Conservation (phyloP, 805 yeast species). For the Candida michaelii region DNA sequence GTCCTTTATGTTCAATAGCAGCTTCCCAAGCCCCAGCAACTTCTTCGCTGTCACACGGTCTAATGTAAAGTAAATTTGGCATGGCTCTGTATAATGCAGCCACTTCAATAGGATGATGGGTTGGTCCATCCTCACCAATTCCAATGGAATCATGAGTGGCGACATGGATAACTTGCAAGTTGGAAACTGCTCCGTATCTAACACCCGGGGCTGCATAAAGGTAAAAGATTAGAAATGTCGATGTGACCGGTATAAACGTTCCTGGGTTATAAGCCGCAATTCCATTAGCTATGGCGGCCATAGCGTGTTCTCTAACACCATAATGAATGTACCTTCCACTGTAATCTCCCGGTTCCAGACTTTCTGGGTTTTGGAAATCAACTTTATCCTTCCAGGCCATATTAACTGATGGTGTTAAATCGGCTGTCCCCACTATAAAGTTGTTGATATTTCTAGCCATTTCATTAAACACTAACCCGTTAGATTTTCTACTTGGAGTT, state of each 20-base stretch:
- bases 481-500: slow-evolving; percentile 27
- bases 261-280: slow-evolving; percentile 33
- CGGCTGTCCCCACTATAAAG: slow-evolving; percentile 38
- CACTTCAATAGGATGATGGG: slow-evolving; percentile 57
- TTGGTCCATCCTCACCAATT: slow-evolving; percentile 59
- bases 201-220: slow-evolving; percentile 54
- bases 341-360: slow-evolving; percentile 28
- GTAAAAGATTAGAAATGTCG: slow-evolving; percentile 37
- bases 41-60: slow-evolving; percentile 57
- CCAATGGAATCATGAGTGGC: slow-evolving; percentile 61
- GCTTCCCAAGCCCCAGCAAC: slow-evolving; percentile 46
- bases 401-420: slow-evolving; percentile 31
- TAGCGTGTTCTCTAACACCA: slow-evolving; percentile 36
- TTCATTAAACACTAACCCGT: slow-evolving; percentile 28
- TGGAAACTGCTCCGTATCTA: slow-evolving; percentile 48
- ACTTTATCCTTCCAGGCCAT: slow-evolving; percentile 26
- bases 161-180: slow-evolving; percentile 48
- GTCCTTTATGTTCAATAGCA: slow-evolving; percentile 22
- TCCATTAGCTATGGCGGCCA: slow-evolving; percentile 33
- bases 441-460: slow-evolving; percentile 23
- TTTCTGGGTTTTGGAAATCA: slow-evolving; percentile 30
- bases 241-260: slow-evolving; percentile 37
- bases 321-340: slow-evolving; percentile 30
- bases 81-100: slow-evolving; percentile 51
- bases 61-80: slow-evolving; percentile 49